phyloP scores from a whole-genome alignment of 306 rosid species.

The Castanopsis chinensis region DNA sequence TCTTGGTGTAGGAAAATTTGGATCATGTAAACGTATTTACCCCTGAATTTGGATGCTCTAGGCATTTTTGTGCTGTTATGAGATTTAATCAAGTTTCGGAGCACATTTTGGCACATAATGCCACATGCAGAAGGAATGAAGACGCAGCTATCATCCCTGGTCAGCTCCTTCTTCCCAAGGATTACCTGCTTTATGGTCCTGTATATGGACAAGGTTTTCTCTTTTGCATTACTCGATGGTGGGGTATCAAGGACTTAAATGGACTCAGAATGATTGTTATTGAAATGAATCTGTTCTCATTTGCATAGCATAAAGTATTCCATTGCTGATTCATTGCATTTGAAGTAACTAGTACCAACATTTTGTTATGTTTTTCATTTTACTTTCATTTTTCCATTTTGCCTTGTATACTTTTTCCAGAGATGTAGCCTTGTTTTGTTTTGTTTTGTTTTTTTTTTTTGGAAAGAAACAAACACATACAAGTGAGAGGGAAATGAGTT shows the following conservation, averaged over 20 bases:
- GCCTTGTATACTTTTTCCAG: neutral
- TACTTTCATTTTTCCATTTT: neutral
- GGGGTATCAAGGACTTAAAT: neutral
- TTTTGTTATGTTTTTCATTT: neutral
- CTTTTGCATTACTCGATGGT: neutral
- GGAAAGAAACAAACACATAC: too few relatives aligned
- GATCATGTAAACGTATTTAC: conserved; percentile 3
- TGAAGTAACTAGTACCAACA: too few relatives aligned
- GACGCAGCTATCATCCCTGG: neutral
- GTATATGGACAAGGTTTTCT: neutral
- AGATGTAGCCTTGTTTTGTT: neutral
- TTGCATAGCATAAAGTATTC: neutral
- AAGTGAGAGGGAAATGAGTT: too few relatives aligned
- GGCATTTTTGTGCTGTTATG: neutral
- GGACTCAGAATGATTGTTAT: neutral
- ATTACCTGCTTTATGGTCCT: neutral
- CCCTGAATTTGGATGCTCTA: conserved; percentile 2
- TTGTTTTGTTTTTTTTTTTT: too few relatives aligned
- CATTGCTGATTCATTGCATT: neutral
- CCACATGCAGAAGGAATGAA: neutral
- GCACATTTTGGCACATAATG: conserved; percentile 3
- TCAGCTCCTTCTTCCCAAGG: neutral
- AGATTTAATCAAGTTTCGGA: neutral
- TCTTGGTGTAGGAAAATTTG: neutral
- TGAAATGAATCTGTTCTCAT: neutral